Evolutionary conservation across 2,329 filamentous ascomycete species (phyloP).

Genomic region (Aureobasidium vineae): DNA sequence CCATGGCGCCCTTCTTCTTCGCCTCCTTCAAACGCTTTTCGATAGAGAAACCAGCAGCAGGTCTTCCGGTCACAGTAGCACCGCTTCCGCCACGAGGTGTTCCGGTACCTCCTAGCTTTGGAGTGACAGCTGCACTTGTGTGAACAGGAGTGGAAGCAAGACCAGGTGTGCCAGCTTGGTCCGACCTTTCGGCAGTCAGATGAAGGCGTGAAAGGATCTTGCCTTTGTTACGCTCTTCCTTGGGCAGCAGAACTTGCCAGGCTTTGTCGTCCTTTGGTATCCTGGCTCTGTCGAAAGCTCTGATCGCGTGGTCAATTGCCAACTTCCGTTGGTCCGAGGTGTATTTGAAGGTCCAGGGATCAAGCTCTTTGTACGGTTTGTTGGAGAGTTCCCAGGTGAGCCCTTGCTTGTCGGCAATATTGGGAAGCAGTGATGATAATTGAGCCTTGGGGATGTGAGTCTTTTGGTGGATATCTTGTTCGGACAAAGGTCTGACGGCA

Average conservation of each 20-base stretch:
- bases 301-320: conserved; percentile 62
- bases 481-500: conserved; percentile 51
- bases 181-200: conserved; percentile 40
- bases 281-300: conserved; percentile 61
- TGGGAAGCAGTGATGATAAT: conserved; percentile 48
- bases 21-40: conserved; percentile 49
- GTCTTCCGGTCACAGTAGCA: conserved; percentile 31
- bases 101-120: conserved; percentile 33
- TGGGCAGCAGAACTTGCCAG: conserved; percentile 62
- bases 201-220: conserved; percentile 60
- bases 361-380: conserved; percentile 60
- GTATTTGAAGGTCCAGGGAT: conserved; percentile 62
- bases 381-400: conserved; percentile 57
- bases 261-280: conserved; percentile 59
- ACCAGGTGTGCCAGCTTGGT: conserved; percentile 33
- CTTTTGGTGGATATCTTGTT: conserved; percentile 48
- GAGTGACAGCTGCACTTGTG: conserved; percentile 34
- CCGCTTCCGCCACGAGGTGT: conserved; percentile 30
- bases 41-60: conserved; percentile 30
- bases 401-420: conserved; percentile 53
- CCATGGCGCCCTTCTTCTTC: conserved; percentile 48
- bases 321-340: conserved; percentile 55
- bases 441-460: conserved; percentile 52
- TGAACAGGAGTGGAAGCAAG: conserved; percentile 35
- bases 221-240: conserved; percentile 61